Evolutionary conservation across 2,329 filamentous ascomycete genomes (phyloP).

Genomic region (Colletotrichum sp.): DNA sequence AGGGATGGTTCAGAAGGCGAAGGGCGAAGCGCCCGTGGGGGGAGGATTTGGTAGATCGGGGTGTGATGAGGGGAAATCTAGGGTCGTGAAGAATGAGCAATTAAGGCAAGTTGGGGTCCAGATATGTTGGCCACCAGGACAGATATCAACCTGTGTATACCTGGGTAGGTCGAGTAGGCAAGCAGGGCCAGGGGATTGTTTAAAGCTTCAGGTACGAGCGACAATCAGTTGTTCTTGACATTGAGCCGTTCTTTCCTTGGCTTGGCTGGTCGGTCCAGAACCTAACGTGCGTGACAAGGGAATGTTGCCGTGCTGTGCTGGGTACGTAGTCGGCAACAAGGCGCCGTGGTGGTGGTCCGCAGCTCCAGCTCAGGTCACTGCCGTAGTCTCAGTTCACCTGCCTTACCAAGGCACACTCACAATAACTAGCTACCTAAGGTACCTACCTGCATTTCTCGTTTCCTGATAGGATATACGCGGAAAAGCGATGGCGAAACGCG

Average conservation of each 20-base stretch:
- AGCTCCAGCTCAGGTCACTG: neutral
- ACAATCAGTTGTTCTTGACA: neutral
- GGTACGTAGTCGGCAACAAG: neutral
- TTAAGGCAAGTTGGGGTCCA: neutral
- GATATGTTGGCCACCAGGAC: neutral
- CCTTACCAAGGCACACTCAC: neutral
- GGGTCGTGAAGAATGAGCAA: neutral
- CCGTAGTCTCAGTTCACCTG: neutral
- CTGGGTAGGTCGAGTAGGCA: neutral
- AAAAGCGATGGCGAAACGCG: neutral
- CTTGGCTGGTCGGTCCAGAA: neutral
- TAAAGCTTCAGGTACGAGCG: neutral
- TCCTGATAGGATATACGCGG: slow-evolving; percentile 9
- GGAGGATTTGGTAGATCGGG: neutral
- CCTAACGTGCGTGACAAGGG: slow-evolving; percentile 1
- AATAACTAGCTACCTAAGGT: neutral
- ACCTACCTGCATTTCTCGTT: neutral
- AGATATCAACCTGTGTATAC: neutral
- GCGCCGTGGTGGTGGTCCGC: neutral
- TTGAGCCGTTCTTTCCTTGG: neutral
- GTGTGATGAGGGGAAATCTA: neutral
- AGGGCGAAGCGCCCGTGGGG: neutral
- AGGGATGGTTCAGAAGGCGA: neutral
- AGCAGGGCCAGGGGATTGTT: neutral
- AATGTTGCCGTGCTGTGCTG: neutral